Evolutionary conservation across 352 stramenopile genomes (phyloP), one percentile per base, ranked within the genome.

Genomic region (Pythium scleroteichum): DNA sequence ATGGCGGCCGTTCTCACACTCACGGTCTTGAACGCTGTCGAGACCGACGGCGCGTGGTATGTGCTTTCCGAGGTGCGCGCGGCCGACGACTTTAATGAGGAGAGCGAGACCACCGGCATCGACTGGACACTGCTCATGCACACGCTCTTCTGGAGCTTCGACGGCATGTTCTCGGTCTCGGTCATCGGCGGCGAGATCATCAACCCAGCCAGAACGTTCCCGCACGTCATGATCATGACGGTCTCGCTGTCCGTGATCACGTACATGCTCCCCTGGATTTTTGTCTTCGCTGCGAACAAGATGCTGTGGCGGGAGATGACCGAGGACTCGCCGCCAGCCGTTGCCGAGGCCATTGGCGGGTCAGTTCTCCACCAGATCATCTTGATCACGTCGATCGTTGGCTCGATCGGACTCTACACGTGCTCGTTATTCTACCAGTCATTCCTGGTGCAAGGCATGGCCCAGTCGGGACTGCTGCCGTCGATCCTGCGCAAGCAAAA

Each of bases 71-170:
- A 44, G 17, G 38, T 44, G 14, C 38, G 38, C 38, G 38, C 38
- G 13, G 6, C 38, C 4, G 38, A 44, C 38, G 38, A 44, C 3
- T 19, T 4, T 5, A 44, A 8, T 4, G 13, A 17, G 13, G 38
- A n/a, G 17, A 44, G 38, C 16, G 38, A 44, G 7, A 44, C 7
- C 14, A 80, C 14, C 33, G 51, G 42, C 17, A 16, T 48, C 38
- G 41, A 46, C 17, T 75, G 33, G 78, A 70, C 5, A 44, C 44
- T 55, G 3, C 41, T 8, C 39, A 50, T 97, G 5, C 97, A 97
- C 62, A 94, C 95, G 51, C 68, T 98, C 19, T 97, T 97, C 68
- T 98, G 90, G 90, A 97, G 96, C 69, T 83, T 96, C 20, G 97
- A 97, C 61, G 90, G 83, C 27, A 97, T 95, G 69, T 90, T 97